These are phyloP conservation scores for Didymella pinodella DNA, from an alignment of 2,329 filamentous ascomycete genomes.

Conservation along the genomic window DNA sequence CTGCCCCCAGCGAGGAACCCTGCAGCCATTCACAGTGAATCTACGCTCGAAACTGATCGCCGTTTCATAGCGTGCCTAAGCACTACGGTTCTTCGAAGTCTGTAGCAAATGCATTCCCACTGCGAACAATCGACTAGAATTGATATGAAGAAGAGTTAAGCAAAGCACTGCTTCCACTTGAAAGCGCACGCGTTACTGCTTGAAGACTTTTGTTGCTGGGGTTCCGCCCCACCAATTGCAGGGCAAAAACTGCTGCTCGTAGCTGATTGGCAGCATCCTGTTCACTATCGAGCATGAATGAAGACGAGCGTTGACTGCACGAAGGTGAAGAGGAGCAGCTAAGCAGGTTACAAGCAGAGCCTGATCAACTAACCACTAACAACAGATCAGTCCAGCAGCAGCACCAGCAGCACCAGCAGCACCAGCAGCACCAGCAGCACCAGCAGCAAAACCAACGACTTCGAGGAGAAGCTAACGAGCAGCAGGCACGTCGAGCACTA, in stretches of 20 bases:
- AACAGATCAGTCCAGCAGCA: not conserved
- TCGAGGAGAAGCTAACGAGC: conserved; percentile 2
- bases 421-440: too few relatives aligned
- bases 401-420: not conserved
- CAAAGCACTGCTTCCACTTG: not conserved
- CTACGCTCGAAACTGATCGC: conserved; percentile 8
- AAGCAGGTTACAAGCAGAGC: not conserved
- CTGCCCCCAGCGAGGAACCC: conserved; percentile 19
- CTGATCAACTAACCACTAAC: not conserved
- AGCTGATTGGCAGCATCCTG: conserved; percentile 6
- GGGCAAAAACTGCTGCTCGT: not conserved
- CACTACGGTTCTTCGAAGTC: conserved; percentile 4
- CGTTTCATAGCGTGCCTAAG: conserved; percentile 15
- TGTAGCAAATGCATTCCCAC: not conserved
- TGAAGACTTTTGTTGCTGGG: conserved; percentile 21
- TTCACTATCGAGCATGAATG: conserved; percentile 6
- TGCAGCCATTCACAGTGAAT: conserved; percentile 5
- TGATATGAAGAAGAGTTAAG: not conserved
- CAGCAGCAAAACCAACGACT: not conserved
- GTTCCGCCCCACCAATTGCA: conserved; percentile 23
- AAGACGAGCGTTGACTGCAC: conserved; percentile 3
- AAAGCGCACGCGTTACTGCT: conserved; percentile 11
- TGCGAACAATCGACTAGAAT: not conserved
- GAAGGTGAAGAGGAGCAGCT: conserved; percentile 1
- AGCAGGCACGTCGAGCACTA: not conserved